Conservation (phyloP, 2,329 filamentous ascomycete genomes). For the Apiospora pterosperma region DNA sequence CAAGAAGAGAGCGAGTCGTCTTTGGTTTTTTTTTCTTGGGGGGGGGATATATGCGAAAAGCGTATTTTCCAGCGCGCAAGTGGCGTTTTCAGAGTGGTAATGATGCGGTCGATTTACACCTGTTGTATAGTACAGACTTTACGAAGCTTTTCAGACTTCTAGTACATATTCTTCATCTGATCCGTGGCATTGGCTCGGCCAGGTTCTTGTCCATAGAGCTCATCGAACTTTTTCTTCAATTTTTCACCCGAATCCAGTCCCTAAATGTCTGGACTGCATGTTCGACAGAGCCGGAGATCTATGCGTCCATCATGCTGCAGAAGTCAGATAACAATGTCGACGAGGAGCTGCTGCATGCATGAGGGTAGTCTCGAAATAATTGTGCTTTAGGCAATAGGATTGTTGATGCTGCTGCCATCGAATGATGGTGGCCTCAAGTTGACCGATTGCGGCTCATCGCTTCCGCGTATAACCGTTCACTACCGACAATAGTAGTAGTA, state of each 20-base stretch:
- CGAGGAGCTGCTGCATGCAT: too few relatives aligned
- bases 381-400: neutral
- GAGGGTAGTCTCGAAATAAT: neutral
- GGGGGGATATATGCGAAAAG: too few relatives aligned
- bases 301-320: neutral
- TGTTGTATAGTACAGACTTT: neutral
- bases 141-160: conserved; percentile 1
- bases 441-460: neutral
- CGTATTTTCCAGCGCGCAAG: neutral
- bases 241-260: neutral
- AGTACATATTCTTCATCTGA: neutral
- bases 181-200: neutral
- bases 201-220: neutral
- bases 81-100: neutral
- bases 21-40: neutral
- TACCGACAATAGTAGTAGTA: neutral
- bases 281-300: neutral
- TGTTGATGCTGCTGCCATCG: too few relatives aligned
- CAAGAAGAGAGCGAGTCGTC: neutral
- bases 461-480: neutral
- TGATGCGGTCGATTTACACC: neutral
- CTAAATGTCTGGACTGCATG: neutral
- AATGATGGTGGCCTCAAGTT: neutral
- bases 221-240: neutral
- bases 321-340: neutral